Evolutionary conservation across 2,329 filamentous ascomycete species (phyloP), one percentile per base, ranked within the genome.

Genomic region (Cercospora zeina): DNA sequence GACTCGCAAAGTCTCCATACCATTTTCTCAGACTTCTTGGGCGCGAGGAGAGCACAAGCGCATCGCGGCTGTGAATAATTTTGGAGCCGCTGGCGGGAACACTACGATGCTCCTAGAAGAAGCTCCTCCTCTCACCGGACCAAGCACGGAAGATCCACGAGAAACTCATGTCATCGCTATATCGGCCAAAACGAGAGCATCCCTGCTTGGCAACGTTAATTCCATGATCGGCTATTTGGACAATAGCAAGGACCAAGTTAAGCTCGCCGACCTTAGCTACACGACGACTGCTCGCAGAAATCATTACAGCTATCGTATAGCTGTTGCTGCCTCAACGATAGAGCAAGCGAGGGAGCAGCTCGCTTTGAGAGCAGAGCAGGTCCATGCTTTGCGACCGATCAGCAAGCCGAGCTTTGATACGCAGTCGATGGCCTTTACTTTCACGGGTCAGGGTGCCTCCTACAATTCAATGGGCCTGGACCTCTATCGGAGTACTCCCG

Each of bases 21-120:
- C 66, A 16, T 80, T 82, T 64, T 77, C 85, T 66, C 71, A 79
- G 56, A 83, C 71, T 0, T 66, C 73, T 1, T 81, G 79, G 74
- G 30, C 66, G 1, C 67, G 71, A 1, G 55, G 45, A 9, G 58
- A 58, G 1, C 71, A 66, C n/a, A 64, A 64, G 30, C 69, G 75
- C 58, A 73, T 82, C 2, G 72, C 74, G 8, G 76, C 79, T 0
- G 73, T 79, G 19, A 74, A 89, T 64, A 90, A 90, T 77, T 89
- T 89, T 76, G 89, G 89, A 71, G 85, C 84, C 65, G 89, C 88
- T 8, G 86, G 88, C 58, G 88, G 88, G 66, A 88, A 88, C 33
- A 91, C 91, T 74, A 89, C 87, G 1, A 84, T 85, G n/a, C 73
- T 90, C 24, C 74, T 90, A 5, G 69, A 90, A 1, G 85, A 89